Evolutionary conservation across 805 yeast species (phyloP).

Genomic region (Sugiyamaella mastotermitis): DNA sequence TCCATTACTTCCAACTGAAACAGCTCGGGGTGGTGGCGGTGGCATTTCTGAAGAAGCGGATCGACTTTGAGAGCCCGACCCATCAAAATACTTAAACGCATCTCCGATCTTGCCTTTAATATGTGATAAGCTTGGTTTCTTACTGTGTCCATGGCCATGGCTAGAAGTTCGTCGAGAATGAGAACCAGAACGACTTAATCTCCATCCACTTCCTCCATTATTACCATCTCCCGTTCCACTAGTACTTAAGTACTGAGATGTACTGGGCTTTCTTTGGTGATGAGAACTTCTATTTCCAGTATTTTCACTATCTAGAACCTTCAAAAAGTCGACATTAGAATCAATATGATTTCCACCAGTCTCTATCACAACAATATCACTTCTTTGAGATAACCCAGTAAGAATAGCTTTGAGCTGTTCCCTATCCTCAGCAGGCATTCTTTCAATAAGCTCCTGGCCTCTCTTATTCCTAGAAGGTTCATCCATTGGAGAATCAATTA

Average conservation of each 20-base stretch:
- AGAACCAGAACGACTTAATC: slow-evolving; percentile 3
- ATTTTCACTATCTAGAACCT: slow-evolving; percentile 25
- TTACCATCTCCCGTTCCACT: slow-evolving; percentile 1
- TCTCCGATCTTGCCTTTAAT: slow-evolving; percentile 17
- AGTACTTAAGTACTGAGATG: slow-evolving; percentile 5
- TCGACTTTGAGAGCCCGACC: background rate
- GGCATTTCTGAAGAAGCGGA: slow-evolving; percentile 3
- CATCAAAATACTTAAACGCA: slow-evolving; percentile 14
- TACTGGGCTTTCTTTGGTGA: slow-evolving; percentile 12
- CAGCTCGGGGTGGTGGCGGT: slow-evolving; percentile 9
- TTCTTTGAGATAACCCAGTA: slow-evolving; percentile 29
- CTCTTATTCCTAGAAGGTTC: too few relatives aligned
- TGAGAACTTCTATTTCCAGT: slow-evolving; percentile 8
- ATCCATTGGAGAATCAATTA: background rate
- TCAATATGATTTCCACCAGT: slow-evolving; percentile 25
- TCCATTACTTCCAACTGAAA: slow-evolving; percentile 7
- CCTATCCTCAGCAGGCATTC: slow-evolving; percentile 15
- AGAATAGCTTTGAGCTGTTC: slow-evolving; percentile 29
- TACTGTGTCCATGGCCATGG: slow-evolving; percentile 11
- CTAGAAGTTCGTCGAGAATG: slow-evolving; percentile 4
- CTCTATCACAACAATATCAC: slow-evolving; percentile 30
- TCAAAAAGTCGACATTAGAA: slow-evolving; percentile 33
- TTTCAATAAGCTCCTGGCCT: slow-evolving; percentile 2
- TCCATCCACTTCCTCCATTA: background rate
- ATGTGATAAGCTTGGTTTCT: slow-evolving; percentile 18